A percentile compares a stretch with the other conserved stretches of the same genome.
These are phyloP conservation scores for Populus nigra DNA, from an alignment of 345 rosid genomes.

Conservation along the genomic window DNA sequence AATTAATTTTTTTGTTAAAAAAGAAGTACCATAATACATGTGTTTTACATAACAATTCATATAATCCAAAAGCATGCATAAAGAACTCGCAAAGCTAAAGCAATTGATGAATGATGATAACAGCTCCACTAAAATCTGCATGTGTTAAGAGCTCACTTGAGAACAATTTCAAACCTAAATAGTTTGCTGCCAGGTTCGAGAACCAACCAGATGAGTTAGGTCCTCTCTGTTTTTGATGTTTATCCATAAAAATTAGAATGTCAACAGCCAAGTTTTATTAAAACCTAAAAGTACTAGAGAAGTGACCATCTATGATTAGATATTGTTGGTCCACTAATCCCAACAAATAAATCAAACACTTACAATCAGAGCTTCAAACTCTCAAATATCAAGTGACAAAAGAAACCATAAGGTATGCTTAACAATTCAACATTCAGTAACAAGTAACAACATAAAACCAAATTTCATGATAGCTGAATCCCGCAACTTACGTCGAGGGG, in stretches of 20 bases:
- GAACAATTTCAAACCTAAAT: no score
- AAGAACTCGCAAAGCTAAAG: no score
- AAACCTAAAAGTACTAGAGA: no score
- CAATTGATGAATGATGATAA: no score
- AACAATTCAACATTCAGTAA: background rate
- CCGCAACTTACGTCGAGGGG: conserved; percentile 78
- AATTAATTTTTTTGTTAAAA: no score
- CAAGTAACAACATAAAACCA: background rate
- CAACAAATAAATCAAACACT: background rate
- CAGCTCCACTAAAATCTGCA: no score
- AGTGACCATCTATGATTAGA: background rate
- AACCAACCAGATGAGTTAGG: background rate
- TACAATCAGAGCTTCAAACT: background rate
- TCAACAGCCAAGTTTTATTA: background rate
- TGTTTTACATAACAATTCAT: no score
- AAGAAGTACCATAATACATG: no score
- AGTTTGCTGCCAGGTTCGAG: no score
- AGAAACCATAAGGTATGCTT: background rate
- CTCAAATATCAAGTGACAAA: background rate
- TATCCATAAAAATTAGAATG: no score
- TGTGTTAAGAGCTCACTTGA: no score
- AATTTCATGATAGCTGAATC: background rate
- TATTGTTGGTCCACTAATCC: background rate
- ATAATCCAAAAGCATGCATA: no score
- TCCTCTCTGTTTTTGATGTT: background rate